Evolutionary conservation across 1,284 basidiomycete species (phyloP), one percentile per base, ranked within the genome.

Genomic region (Phaffia rhodozyma): DNA sequence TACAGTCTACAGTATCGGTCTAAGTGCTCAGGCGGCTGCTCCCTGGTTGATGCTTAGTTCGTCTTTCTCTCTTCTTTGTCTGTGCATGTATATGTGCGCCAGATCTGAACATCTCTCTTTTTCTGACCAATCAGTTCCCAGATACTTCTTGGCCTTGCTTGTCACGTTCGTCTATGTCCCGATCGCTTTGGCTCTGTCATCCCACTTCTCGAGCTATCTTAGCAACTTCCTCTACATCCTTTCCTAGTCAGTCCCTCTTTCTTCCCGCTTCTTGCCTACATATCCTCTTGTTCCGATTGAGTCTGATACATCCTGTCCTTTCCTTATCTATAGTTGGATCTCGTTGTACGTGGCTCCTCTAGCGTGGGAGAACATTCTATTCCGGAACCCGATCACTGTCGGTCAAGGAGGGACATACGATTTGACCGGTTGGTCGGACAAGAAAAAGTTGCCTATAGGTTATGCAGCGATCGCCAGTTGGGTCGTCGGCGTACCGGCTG

Each of bases 71-170:
- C 20, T 18, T 29, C 5, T 27, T 30, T 43, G 38, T 27, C 27
- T 43, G 38, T 43, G 30, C 18, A n/a, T 50, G 43, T 53, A 9
- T n/a, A n/a, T 47, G 16, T 21, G 34, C 4, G 38, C 13, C 20
- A 47, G 21, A 30, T n/a, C 6, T 56, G 6, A 54, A 34, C 23
- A 43, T 32, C 5, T 75, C n/a, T 73, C 84, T 23, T 32, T 68
- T 53, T 62, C 70, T 32, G 77, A 80, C 18, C 69, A 21, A 53
- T 58, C 69, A 72, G 82, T 96, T 18, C 92, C 93, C 0, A 80
- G 93, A 71, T 94, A 91, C 73, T 78, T 91, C 55, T 89, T 94
- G 73, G 89, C 91, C 0, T 71, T 94, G 23, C 72, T 91, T 52
- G 85, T 86, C 1, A 87, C 85, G 0, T 89, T 85, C 1, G 84